These are phyloP conservation scores for Fraxinus americana DNA, from an alignment of 257 asterid genomes.

Conservation along the genomic window DNA sequence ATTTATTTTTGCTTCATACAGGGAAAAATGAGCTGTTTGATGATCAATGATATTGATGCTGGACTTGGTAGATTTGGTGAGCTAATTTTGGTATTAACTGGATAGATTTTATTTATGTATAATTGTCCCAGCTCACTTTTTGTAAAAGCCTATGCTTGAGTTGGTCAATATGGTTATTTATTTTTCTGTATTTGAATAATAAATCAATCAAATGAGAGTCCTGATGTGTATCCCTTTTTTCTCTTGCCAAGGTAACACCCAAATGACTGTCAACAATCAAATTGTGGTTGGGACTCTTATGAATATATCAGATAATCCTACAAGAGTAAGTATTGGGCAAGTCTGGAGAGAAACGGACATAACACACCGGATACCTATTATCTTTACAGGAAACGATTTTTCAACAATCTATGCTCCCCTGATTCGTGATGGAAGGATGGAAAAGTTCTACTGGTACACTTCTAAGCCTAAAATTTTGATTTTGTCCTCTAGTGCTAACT, in stretches of 20 bases:
- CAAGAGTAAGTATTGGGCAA: slow-evolving; percentile 93
- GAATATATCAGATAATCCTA: slow-evolving; percentile 90
- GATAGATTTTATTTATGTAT: neutral
- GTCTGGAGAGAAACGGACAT: slow-evolving; percentile 79
- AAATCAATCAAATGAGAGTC: slow-evolving; percentile 18
- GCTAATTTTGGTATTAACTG: slow-evolving; percentile 25
- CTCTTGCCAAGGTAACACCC: slow-evolving; percentile 66
- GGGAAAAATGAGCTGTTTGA: slow-evolving; percentile 97
- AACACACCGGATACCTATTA: slow-evolving; percentile 75
- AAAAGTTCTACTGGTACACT: slow-evolving; percentile 80
- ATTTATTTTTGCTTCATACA: slow-evolving; percentile 38
- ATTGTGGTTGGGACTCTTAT: slow-evolving; percentile 90
- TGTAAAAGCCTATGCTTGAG: neutral
- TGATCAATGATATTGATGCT: slow-evolving; percentile 96
- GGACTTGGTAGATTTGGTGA: slow-evolving; percentile 97
- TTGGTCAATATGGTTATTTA: neutral
- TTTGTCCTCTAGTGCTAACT: slow-evolving; percentile 1
- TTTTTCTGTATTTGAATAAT: slow-evolving; percentile 15
- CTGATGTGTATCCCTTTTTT: slow-evolving; percentile 27
- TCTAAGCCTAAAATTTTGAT: slow-evolving; percentile 4
- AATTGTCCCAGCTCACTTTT: slow-evolving; percentile 10
- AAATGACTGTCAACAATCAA: slow-evolving; percentile 94
- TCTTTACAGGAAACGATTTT: slow-evolving; percentile 89
- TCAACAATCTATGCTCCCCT: slow-evolving; percentile 84
- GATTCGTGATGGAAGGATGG: slow-evolving; percentile 98